Evolutionary conservation across 2,329 filamentous ascomycete genomes (phyloP).

Genomic region (Ophiostoma ips): DNA sequence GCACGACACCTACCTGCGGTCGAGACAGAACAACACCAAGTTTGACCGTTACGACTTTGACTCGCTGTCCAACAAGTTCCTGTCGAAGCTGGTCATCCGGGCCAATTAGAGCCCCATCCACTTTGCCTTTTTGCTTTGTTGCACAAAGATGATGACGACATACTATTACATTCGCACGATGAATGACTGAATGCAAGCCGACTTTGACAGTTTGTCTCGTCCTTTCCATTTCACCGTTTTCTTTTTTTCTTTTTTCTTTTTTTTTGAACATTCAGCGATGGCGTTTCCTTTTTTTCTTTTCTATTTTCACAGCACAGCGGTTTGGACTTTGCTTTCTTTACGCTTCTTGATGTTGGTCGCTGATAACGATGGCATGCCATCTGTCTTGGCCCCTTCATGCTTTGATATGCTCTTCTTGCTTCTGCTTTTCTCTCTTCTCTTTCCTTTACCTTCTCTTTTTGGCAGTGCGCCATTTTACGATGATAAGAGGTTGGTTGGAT

Average conservation of each 20-base stretch:
- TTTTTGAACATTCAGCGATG: constrained; percentile 18
- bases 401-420: not conserved
- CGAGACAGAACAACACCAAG: constrained; percentile 55
- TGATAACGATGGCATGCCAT: not conserved
- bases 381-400: not conserved
- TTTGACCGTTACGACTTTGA: constrained; percentile 92
- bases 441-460: not conserved
- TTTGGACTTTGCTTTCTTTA: not conserved
- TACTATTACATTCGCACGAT: not conserved
- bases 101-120: constrained; percentile 49
- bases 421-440: not conserved
- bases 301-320: constrained; percentile 3
- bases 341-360: not conserved
- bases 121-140: not conserved
- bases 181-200: not conserved
- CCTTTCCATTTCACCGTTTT: constrained; percentile 1
- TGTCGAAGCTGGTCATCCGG: constrained; percentile 90
- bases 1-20: constrained; percentile 80
- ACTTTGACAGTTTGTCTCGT: not conserved
- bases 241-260: too few relatives aligned
- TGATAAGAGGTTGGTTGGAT: not conserved
- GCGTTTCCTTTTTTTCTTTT: constrained; percentile 14
- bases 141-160: not conserved
- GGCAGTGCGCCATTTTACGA: constrained; percentile 1
- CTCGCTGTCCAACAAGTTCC: constrained; percentile 90